A percentile compares a stretch with the other conserved stretches of the same genome.
Evolutionary conservation across 352 stramenopile species (phyloP).

Genomic region (Pythium pyrilobum): DNA sequence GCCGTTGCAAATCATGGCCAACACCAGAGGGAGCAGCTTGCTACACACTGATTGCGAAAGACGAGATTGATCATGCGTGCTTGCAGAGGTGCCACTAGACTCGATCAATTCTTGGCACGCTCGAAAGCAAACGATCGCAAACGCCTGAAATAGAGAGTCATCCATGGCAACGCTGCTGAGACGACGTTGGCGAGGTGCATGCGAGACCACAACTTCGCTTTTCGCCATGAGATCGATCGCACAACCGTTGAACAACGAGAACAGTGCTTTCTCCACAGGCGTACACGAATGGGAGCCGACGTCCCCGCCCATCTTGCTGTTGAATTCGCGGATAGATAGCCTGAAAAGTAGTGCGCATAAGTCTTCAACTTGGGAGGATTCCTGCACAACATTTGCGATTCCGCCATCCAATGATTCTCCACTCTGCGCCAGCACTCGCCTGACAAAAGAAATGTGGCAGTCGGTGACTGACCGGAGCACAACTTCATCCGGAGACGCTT

Average conservation of each 20-base stretch:
- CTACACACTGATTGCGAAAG: conserved; percentile 10
- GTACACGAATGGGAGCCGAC: neutral
- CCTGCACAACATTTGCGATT: neutral
- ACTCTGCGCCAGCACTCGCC: conserved; percentile 5
- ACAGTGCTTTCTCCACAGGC: conserved; percentile 11
- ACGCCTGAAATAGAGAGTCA: conserved; percentile 34
- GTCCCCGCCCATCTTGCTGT: neutral
- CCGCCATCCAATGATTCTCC: conserved; percentile 7
- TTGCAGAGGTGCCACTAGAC: neutral
- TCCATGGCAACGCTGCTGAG: conserved; percentile 1
- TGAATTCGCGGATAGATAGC: conserved; percentile 5
- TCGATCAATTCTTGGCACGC: conserved; percentile 15
- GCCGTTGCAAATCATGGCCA: conserved; percentile 15
- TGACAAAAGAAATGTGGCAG: conserved; percentile 5
- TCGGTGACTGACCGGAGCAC: neutral
- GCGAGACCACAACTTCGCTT: neutral
- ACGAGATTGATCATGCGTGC: neutral
- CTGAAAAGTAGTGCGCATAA: conserved; percentile 5
- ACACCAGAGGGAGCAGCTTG: conserved; percentile 16
- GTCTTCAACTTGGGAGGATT: conserved; percentile 5
- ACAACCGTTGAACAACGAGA: conserved; percentile 16
- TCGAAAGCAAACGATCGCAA: conserved; percentile 35
- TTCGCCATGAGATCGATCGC: conserved; percentile 12
- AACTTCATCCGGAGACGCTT: neutral
- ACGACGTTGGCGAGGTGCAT: neutral